Conservation (phyloP, 1,284 basidiomycete genomes). For the Entoloma clypeatum region DNA sequence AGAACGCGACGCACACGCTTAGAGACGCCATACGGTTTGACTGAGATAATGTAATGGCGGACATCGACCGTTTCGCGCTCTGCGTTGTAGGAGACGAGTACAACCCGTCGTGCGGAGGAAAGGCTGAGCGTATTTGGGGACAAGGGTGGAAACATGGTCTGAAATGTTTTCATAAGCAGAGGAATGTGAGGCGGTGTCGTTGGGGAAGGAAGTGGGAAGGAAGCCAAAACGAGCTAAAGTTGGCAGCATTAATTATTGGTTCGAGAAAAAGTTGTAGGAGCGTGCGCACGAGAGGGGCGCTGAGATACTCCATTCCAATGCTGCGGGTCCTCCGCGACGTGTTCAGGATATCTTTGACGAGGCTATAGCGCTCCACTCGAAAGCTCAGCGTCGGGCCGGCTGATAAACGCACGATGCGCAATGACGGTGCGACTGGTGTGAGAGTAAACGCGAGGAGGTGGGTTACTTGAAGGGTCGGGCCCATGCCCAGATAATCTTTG, state of each 20-base stretch:
- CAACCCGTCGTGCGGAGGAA: constrained; percentile 85
- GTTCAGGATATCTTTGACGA: constrained; percentile 79
- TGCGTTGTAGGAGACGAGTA: constrained; percentile 90
- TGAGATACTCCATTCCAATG: constrained; percentile 83
- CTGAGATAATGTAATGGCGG: constrained; percentile 93
- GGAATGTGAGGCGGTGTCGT: constrained; percentile 66
- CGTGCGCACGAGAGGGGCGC: constrained; percentile 73
- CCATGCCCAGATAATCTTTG: constrained; percentile 93
- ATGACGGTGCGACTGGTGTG: constrained; percentile 79
- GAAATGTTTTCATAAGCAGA: constrained; percentile 81
- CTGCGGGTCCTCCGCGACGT: constrained; percentile 67
- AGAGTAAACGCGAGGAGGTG: constrained; percentile 92
- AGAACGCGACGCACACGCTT: constrained; percentile 88
- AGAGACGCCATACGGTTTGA: constrained; percentile 93
- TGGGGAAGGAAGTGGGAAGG: constrained; percentile 70
- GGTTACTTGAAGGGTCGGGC: constrained; percentile 87
- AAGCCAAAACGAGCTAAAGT: constrained; percentile 67
- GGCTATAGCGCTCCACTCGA: constrained; percentile 87
- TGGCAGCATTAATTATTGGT: constrained; percentile 7
- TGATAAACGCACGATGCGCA: constrained; percentile 88
- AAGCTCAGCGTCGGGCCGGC: constrained; percentile 94
- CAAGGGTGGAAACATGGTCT: constrained; percentile 85
- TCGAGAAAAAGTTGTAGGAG: constrained; percentile 1
- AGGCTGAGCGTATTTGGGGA: constrained; percentile 77
- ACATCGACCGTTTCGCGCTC: constrained; percentile 87